These are phyloP conservation scores for Syzygium grande DNA, from an alignment of 345 rosid genomes.

Conservation along the genomic window DNA sequence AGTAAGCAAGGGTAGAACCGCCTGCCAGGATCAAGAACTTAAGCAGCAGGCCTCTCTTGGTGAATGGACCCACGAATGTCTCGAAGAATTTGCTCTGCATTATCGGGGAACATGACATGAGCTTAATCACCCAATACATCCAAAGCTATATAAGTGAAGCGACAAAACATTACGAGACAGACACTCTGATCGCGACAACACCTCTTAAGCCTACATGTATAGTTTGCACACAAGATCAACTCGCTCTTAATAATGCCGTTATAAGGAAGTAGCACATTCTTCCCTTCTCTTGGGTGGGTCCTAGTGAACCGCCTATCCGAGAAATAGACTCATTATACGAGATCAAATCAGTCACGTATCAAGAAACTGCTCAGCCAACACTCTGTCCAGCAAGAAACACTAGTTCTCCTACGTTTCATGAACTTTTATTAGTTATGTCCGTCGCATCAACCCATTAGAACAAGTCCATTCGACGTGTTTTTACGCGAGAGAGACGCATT, in stretches of 20 bases:
- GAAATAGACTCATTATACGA: neutral
- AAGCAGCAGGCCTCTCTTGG: conserved; percentile 93
- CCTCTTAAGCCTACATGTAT: neutral
- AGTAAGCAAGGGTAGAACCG: conserved; percentile 63
- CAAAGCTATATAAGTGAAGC: neutral
- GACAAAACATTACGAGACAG: neutral
- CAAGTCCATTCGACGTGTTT: neutral
- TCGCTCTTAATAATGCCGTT: neutral
- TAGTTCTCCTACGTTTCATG: neutral
- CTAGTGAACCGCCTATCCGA: neutral
- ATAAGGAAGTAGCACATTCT: neutral
- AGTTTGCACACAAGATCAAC: neutral
- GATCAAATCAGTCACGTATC: neutral
- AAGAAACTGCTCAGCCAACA: neutral
- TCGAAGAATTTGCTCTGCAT: conserved; percentile 98
- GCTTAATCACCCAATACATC: neutral
- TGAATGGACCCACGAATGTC: conserved; percentile 86
- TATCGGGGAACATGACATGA: neutral
- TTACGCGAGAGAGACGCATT: neutral
- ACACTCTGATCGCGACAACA: neutral
- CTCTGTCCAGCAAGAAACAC: neutral
- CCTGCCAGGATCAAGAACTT: conserved; percentile 89
- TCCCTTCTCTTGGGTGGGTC: neutral
- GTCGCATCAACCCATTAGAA: neutral
- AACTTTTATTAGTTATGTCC: neutral